A percentile compares a stretch with the other conserved stretches of the same genome.
phyloP scores from a whole-genome alignment of 2,329 filamentous ascomycete species.

The Fusarium sp. region DNA sequence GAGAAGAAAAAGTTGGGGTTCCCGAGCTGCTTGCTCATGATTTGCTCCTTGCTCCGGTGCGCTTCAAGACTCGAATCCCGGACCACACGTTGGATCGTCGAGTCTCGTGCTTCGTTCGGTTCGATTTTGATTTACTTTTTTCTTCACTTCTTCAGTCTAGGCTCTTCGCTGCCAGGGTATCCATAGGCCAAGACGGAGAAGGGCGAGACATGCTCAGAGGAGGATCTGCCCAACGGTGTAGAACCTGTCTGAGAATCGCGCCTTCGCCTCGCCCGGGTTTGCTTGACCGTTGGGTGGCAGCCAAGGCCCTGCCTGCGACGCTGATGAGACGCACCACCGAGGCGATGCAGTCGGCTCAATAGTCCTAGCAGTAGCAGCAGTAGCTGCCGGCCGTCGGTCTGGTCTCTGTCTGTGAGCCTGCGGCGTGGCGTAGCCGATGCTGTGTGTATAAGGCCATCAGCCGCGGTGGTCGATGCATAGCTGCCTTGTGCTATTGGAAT shows the following conservation, averaged over 20 bases:
- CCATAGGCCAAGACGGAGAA: background rate
- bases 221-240: conserved; percentile 1
- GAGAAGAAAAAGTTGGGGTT: conserved; percentile 39
- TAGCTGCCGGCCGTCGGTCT: background rate
- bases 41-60: background rate
- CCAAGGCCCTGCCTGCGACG: background rate
- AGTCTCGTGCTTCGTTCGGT: conserved; percentile 5
- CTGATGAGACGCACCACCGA: conserved; percentile 9
- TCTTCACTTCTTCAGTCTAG: background rate
- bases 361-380: conserved; percentile 12
- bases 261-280: background rate
- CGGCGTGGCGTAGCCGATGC: conserved; percentile 18
- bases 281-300: background rate
- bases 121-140: conserved; percentile 16
- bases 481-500: conserved; percentile 11
- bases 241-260: background rate
- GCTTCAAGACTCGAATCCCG: background rate
- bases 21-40: conserved; percentile 14
- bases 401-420: conserved; percentile 3
- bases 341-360: conserved; percentile 5
- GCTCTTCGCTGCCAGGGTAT: background rate
- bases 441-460: conserved; percentile 1
- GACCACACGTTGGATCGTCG: background rate
- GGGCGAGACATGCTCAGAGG: conserved; percentile 12
- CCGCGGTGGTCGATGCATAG: conserved; percentile 1